Percentiles rank a stretch among this genome's conserved stretches.
Evolutionary conservation across 75 land plant genomes (phyloP).

Genomic region (Adiantum capillusveneris): DNA sequence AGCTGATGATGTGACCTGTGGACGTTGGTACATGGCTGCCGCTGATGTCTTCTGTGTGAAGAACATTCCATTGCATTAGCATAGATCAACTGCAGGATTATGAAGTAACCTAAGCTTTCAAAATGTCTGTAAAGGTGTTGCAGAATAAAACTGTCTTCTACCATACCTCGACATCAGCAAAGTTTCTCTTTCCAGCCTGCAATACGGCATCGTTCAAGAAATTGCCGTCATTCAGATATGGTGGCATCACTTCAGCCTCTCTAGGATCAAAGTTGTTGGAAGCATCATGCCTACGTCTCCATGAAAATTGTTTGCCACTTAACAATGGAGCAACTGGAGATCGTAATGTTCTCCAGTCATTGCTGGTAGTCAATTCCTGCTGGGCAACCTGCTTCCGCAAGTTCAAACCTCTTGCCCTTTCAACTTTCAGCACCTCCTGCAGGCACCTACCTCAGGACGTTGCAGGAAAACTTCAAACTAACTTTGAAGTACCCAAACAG

Average conservation of each 20-base stretch:
- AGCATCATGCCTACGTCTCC: conserved; percentile 45
- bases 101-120: no score
- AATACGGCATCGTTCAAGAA: background rate
- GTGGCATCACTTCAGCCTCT: background rate
- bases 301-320: conserved; percentile 41
- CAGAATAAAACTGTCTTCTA: background rate
- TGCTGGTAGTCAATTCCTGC: conserved; percentile 40
- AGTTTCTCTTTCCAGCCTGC: background rate
- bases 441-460: no score
- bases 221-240: background rate
- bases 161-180: conserved; percentile 5
- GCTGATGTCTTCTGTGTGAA: background rate
- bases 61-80: background rate
- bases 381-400: conserved; percentile 17
- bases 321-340: conserved; percentile 48
- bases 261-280: background rate
- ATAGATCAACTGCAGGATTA: no score
- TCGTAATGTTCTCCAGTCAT: conserved; percentile 59
- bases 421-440: conserved; percentile 11
- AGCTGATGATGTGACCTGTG: conserved; percentile 61
- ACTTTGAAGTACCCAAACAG: background rate
- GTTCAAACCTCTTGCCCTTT: conserved; percentile 7
- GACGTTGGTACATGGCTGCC: conserved; percentile 22
- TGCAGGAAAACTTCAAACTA: no score
- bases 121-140: background rate